Conservation (phyloP, 306 rosid species). For the Cicer judaicum region DNA sequence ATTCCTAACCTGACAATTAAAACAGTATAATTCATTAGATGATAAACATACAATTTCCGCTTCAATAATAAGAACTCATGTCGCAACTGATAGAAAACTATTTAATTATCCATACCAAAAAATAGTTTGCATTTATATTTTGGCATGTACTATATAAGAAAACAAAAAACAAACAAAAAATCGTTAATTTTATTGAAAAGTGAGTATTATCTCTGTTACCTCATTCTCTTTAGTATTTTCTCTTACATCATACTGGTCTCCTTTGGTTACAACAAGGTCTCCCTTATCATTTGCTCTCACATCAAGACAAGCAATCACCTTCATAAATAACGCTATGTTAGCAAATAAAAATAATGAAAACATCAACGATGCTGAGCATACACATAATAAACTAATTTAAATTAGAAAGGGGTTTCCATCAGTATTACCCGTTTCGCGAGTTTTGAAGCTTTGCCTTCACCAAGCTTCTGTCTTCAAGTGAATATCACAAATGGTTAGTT, state of each 20-base stretch:
- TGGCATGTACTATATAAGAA: not conserved
- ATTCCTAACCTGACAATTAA: constrained; percentile 75
- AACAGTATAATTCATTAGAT: constrained; percentile 38
- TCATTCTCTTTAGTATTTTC: constrained; percentile 86
- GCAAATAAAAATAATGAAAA: constrained; percentile 35
- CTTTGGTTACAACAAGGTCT: constrained; percentile 98
- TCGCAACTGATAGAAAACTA: too few relatives aligned
- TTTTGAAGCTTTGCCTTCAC: constrained; percentile 74
- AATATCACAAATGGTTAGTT: constrained; percentile 59
- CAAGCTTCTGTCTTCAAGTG: constrained; percentile 76
- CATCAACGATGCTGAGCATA: constrained; percentile 1
- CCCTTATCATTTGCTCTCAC: constrained; percentile 94
- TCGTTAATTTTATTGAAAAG: constrained; percentile 11
- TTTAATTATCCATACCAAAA: not conserved
- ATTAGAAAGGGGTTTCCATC: constrained; percentile 16
- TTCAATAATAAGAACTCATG: not conserved
- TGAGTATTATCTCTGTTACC: constrained; percentile 56
- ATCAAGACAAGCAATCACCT: constrained; percentile 99
- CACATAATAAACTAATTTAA: constrained; percentile 19
- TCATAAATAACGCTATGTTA: constrained; percentile 38
- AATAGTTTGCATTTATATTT: constrained; percentile 2
- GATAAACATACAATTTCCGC: constrained; percentile 28
- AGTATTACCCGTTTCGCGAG: constrained; percentile 87
- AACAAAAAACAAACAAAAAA: constrained; percentile 19
- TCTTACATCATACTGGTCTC: constrained; percentile 97